Base-by-base conservation (phyloP, 148 eudicot species). In the Persicaria maculosa region DNA sequence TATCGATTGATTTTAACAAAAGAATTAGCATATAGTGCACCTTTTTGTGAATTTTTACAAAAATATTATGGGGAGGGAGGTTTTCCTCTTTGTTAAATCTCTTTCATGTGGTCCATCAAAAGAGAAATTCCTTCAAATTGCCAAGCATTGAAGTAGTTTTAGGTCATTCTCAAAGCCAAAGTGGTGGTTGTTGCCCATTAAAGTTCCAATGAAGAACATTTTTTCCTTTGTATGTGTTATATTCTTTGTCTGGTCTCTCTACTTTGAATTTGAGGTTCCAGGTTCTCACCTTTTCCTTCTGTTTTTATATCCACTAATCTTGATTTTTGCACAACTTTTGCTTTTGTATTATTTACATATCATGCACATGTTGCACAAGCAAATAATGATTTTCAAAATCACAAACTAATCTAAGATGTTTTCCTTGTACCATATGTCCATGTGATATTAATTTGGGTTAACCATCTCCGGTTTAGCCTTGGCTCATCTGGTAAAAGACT, bases 161-260 rank as follows among this genome's bases (percentile, higher is more conserved):
- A 65, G 19, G 70, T 65, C 70, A 65, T 65, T 65, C 47, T 65
- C 70, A 65, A 31, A 65, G 70, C 70, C 70, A 65, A 65, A 65
- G 70, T 65, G 70, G 70, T 65, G 5, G 70, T 59, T 59, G 67
- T 65, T 65, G 19, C 70, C 20, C 70, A 65, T 65, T 65, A 65
- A 65, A 65, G 70, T 65, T 45, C 47, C 17, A 65, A 14, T 65
- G 47, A 19, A 65, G 70, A 65, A 65, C 70, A 65, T 65, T 14
- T 65, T 14, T 65, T 40, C 15, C 14, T 43, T 65, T 43, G 36
- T 22, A 58, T 62, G 68, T 62, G 31, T 62, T 62, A 62, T 62
- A 31, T 65, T 59, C 65, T 20, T 31, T 43, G 47, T 65, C 17
- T 57, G 31, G 31, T 9, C 62, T 57, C 36, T 65, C 6, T 40